Conservation (phyloP, 345 rosid genomes). For the Reutealis trisperma region DNA sequence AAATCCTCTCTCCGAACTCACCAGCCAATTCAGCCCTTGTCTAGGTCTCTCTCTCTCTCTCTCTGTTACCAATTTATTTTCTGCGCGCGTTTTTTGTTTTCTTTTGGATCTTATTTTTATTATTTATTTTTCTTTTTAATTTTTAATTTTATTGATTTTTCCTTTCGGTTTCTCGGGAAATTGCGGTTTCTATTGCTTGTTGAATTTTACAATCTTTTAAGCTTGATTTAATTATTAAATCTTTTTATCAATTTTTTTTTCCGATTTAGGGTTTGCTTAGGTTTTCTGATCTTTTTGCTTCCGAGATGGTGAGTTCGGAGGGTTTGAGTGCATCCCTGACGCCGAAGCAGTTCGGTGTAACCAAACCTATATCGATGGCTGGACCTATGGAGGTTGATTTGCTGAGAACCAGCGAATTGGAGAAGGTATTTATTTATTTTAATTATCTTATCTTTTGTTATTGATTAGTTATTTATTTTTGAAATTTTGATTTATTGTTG, state of each 20-base stretch:
- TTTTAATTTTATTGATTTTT: too few species aligned
- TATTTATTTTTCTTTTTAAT: background rate
- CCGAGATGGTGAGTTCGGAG: slow-evolving; percentile 57
- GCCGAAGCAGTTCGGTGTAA: slow-evolving; percentile 58
- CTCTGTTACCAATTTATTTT: background rate
- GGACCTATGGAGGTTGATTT: slow-evolving; percentile 76
- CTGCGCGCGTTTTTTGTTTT: background rate
- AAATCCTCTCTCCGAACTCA: slow-evolving; percentile 1
- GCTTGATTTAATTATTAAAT: background rate
- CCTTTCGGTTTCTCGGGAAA: background rate
- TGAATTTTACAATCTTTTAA: background rate
- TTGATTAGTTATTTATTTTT: slow-evolving; percentile 9
- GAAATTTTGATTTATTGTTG: slow-evolving; percentile 3
- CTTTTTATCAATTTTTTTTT: background rate
- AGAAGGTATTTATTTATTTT: slow-evolving; percentile 49
- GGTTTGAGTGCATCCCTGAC: slow-evolving; percentile 36
- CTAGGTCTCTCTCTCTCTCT: background rate
- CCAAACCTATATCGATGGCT: slow-evolving; percentile 75
- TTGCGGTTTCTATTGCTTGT: background rate
- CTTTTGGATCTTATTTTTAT: too few species aligned
- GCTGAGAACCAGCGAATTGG: slow-evolving; percentile 61
- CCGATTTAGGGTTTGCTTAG: background rate
- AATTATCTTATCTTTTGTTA: background rate
- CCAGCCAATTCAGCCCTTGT: slow-evolving; percentile 3
- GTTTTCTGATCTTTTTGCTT: background rate